Conservation (phyloP, 2,329 filamentous ascomycete species). For the Penicillium oxalicum region DNA sequence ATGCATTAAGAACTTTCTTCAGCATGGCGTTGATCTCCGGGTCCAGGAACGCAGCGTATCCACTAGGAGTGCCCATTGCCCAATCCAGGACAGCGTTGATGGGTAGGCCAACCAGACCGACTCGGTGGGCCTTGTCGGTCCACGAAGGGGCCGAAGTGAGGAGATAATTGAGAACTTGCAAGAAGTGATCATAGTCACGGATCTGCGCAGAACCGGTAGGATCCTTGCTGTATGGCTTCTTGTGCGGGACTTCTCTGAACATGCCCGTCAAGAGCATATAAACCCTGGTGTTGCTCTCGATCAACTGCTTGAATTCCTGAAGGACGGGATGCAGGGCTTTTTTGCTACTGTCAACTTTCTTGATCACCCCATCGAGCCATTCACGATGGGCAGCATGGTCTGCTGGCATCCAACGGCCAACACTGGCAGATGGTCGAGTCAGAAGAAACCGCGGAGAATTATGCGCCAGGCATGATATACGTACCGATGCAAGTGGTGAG, state of each 20-base stretch:
- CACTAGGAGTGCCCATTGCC: slow-evolving; percentile 53
- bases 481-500: no score
- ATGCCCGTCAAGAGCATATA: slow-evolving; percentile 63
- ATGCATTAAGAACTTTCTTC: slow-evolving; percentile 48
- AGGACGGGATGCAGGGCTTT: slow-evolving; percentile 55
- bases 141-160: slow-evolving; percentile 28
- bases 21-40: slow-evolving; percentile 48
- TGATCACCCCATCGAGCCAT: slow-evolving; percentile 55
- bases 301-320: slow-evolving; percentile 59
- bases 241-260: slow-evolving; percentile 61
- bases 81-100: slow-evolving; percentile 55
- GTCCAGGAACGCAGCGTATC: slow-evolving; percentile 51
- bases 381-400: slow-evolving; percentile 58
- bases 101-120: slow-evolving; percentile 49
- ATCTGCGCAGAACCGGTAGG: slow-evolving; percentile 59
- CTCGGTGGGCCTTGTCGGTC: slow-evolving; percentile 26
- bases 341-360: slow-evolving; percentile 48
- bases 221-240: slow-evolving; percentile 55
- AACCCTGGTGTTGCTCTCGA: slow-evolving; percentile 58
- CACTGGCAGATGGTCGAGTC: slow-evolving; percentile 28
- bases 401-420: slow-evolving; percentile 58
- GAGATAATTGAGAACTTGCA: slow-evolving; percentile 57
- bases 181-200: slow-evolving; percentile 61
- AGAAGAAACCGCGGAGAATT: no score
- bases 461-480: no score